Evolutionary conservation across 78 protist genomes (phyloP), one percentile per base, ranked within the genome.

Genomic region (Dictyostelium purpureum): DNA sequence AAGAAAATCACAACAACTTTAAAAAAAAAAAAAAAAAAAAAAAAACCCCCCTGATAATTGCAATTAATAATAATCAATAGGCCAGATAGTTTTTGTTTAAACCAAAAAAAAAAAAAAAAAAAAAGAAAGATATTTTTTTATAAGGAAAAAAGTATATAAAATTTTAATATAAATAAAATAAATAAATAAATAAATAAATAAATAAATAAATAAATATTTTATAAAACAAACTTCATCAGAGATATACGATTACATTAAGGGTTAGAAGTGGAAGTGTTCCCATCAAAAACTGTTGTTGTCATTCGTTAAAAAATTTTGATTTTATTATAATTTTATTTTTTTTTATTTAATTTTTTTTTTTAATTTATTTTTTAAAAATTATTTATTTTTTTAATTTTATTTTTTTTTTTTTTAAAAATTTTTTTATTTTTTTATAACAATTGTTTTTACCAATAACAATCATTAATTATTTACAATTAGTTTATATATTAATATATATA

Each of bases 1-100:
- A 14, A 71, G 78, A 71, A 71, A 43, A 71, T 61, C 69, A 26
- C 69, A 61, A 61, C 65, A 56, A n/a, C 35, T 14, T 56, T 56
- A 56, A 56, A 56, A 56, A 24, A 24, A 56, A 56, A 52, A 52
- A 21, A 19, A 52, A 52, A 19, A 52, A 52, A 21, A 52, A 52
- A 52, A 19, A 52, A 52, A n/a, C n/a, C n/a, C n/a, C n/a, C n/a
- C n/a, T 52, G 21, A 52, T 5, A 52, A 52, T 18, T 21, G 2
- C 14, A 19, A 18, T 4, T 7, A 52, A 52, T 1, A 52, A 52
- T 21, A 52, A 52, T 14, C 6, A 52, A 11, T 52, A 52, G n/a
- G n/a, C n/a, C n/a, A n/a, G n/a, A n/a, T n/a, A n/a, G n/a, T n/a
- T n/a, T n/a, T n/a, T n/a, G n/a, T n/a, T n/a, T n/a, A n/a, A n/a